Evolutionary conservation across 164 flowering plant genomes (phyloP).

Genomic region (Vitis labrusca): DNA sequence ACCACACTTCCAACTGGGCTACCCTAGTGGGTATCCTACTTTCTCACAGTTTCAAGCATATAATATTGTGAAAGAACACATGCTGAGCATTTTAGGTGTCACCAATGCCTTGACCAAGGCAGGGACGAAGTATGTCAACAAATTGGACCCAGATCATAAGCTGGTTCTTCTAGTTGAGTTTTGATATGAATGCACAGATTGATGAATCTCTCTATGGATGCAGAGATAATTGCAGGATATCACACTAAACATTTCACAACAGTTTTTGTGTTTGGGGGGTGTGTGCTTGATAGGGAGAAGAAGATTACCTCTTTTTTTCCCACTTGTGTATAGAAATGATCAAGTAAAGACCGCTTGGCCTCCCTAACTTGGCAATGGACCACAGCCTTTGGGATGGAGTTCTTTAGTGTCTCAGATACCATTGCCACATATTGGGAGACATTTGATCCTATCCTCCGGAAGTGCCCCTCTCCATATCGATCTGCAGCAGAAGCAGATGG

Average conservation of each 20-base stretch:
- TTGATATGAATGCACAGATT: background rate
- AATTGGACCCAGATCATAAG: too few relatives aligned
- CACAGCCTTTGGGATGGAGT: constrained; percentile 63
- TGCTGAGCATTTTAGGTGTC: too few relatives aligned
- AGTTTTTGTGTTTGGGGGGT: background rate
- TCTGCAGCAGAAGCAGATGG: constrained; percentile 39
- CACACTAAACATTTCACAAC: background rate
- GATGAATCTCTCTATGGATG: background rate
- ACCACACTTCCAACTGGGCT: too few relatives aligned
- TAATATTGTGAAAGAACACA: too few relatives aligned
- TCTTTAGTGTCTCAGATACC: constrained; percentile 57
- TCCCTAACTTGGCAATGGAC: constrained; percentile 74
- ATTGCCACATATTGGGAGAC: constrained; percentile 51
- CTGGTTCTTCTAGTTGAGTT: too few relatives aligned
- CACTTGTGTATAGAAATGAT: constrained; percentile 51
- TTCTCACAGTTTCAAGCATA: too few relatives aligned
- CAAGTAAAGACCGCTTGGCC: constrained; percentile 54
- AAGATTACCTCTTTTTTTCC: constrained; percentile 54
- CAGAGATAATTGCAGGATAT: background rate
- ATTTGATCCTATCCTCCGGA: constrained; percentile 61
- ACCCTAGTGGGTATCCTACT: too few relatives aligned
- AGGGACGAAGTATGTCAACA: too few relatives aligned
- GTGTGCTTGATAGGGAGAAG: background rate
- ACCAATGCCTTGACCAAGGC: too few relatives aligned
- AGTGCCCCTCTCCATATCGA: constrained; percentile 57